These are phyloP conservation scores for Myxozyma vanderwaltii DNA, from an alignment of 805 yeast genomes.

Conservation along the genomic window DNA sequence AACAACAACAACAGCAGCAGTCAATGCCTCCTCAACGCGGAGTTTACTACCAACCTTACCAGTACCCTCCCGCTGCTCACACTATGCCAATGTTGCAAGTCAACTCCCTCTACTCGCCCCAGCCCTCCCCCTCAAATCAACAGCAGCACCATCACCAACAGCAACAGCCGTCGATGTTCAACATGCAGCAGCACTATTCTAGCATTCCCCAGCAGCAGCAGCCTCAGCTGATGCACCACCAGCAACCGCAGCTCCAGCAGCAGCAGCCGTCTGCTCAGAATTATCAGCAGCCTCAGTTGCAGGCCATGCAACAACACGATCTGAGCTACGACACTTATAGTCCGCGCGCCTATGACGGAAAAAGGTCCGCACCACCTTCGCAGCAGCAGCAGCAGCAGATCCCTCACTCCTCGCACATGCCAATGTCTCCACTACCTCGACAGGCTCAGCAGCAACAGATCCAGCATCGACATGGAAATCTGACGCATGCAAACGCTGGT, in stretches of 20 bases:
- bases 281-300: slow-evolving; percentile 13
- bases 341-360: slow-evolving; percentile 4
- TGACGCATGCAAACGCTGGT: slow-evolving; percentile 3
- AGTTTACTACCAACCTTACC: background rate
- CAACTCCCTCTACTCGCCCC: slow-evolving; percentile 3
- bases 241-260: slow-evolving; percentile 13
- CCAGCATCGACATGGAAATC: slow-evolving; percentile 10
- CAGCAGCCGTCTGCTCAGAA: slow-evolving; percentile 12
- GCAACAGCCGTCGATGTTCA: slow-evolving; percentile 5
- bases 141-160: slow-evolving; percentile 6
- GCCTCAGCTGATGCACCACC: slow-evolving; percentile 15
- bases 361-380: background rate
- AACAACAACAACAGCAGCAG: slow-evolving; percentile 8
- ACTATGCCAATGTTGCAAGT: slow-evolving; percentile 9
- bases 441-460: slow-evolving; percentile 14
- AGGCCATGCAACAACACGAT: slow-evolving; percentile 13
- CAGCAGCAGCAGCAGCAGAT: background rate
- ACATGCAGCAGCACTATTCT: slow-evolving; percentile 8
- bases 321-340: slow-evolving; percentile 3
- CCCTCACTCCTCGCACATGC: background rate
- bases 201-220: slow-evolving; percentile 4
- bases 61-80: slow-evolving; percentile 6
- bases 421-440: slow-evolving; percentile 3
- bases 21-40: slow-evolving; percentile 6
- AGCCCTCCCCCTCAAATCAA: background rate